Conservation (phyloP, 225 moss, liverwort and hornwort species). For the Bryum argenteum region DNA sequence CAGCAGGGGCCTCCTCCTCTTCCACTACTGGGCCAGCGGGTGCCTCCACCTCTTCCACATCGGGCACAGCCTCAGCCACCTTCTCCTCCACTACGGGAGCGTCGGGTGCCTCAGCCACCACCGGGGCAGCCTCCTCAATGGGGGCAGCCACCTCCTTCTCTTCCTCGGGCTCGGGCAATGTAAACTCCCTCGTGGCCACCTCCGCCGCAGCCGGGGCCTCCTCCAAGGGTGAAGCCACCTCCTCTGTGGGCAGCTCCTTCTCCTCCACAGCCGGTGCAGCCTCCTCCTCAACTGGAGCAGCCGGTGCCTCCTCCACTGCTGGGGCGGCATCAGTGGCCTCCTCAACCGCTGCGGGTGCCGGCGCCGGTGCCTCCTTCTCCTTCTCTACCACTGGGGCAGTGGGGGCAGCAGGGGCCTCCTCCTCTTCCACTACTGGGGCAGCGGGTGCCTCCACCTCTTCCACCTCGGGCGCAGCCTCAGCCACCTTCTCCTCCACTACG, state of each 20-base stretch:
- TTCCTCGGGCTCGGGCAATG: not conserved
- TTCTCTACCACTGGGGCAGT: not conserved
- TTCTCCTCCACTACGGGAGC: not conserved
- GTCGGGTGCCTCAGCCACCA: not conserved
- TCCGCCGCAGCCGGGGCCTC: not conserved
- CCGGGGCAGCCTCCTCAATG: not conserved
- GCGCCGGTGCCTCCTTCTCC: not conserved
- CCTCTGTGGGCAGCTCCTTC: too few relatives aligned
- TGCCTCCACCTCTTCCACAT: not conserved
- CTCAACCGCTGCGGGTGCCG: not conserved
- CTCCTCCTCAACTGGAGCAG: not conserved
- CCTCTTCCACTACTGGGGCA: not conserved
- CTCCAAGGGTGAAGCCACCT: not conserved
- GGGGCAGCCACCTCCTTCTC: not conserved
- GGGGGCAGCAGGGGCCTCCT: not conserved
- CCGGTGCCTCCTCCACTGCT: not conserved
- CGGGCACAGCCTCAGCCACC: not conserved
- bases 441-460: not conserved
- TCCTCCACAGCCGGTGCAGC: too few relatives aligned
- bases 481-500: too few relatives aligned
- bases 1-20: too few relatives aligned
- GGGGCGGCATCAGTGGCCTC: not conserved
- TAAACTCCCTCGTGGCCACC: not conserved
- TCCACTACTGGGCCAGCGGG: too few relatives aligned
- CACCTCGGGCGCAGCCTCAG: too few relatives aligned